Percentiles rank a stretch among this genome's conserved stretches.
Conservation (phyloP, 306 rosid species). For the Casuarina equisetifolia region DNA sequence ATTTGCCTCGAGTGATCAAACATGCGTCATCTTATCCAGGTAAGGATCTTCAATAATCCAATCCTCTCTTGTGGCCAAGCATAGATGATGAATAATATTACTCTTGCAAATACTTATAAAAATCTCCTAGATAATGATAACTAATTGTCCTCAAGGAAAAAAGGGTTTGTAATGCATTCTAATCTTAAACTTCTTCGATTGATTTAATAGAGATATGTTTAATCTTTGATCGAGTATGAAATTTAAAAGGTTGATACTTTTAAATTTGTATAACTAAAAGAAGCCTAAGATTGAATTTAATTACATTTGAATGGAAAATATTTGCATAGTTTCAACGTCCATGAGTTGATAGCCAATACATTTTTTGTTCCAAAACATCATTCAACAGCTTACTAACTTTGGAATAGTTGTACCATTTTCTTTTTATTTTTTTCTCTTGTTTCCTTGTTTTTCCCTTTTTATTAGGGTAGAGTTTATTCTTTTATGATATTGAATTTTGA, state of each 20-base stretch:
- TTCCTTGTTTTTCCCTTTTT: background rate
- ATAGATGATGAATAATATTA: too few species aligned
- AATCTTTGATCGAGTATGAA: background rate
- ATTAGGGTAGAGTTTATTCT: background rate
- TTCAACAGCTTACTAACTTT: too few species aligned
- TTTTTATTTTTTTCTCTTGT: background rate
- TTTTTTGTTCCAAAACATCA: too few species aligned
- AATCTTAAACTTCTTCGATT: too few species aligned
- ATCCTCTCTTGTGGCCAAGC: background rate
- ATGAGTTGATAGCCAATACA: too few species aligned
- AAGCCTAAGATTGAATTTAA: background rate
- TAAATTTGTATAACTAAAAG: background rate
- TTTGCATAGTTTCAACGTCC: background rate
- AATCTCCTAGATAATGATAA: too few species aligned
- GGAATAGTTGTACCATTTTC: too few species aligned
- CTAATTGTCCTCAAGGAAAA: too few species aligned
- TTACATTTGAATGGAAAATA: background rate
- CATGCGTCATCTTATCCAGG: conserved; percentile 24
- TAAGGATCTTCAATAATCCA: conserved; percentile 12
- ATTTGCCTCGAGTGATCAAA: conserved; percentile 41
- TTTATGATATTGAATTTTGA: background rate
- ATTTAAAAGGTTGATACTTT: background rate
- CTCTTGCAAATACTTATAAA: too few species aligned
- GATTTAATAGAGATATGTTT: too few species aligned
- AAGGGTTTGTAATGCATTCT: too few species aligned